Evolutionary conservation across 176 grass and related monocot species (phyloP).

Genomic region (Puya raimondii): DNA sequence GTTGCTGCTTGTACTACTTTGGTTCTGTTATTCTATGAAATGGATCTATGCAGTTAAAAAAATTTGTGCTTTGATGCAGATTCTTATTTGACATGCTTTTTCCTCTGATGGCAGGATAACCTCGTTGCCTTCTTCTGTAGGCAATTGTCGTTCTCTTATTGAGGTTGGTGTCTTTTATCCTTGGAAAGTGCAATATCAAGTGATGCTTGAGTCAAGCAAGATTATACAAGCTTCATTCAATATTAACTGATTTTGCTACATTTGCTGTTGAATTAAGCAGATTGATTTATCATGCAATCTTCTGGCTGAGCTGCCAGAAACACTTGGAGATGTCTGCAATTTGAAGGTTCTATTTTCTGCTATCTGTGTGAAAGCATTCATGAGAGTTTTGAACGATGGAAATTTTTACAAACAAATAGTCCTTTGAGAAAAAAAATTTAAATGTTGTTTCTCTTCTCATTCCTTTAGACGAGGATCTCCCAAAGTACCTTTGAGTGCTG

Average conservation of each 20-base stretch:
- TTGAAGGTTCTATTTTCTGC: constrained; percentile 55
- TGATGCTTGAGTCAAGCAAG: too few species aligned
- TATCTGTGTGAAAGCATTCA: constrained; percentile 14
- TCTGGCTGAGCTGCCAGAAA: constrained; percentile 60
- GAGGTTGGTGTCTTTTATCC: constrained; percentile 31
- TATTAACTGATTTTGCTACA: constrained; percentile 15
- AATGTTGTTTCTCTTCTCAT: too few species aligned
- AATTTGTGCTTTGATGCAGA: constrained; percentile 5
- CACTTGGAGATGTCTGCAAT: constrained; percentile 52
- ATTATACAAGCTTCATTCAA: not conserved
- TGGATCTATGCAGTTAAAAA: too few species aligned
- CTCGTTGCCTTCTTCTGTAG: constrained; percentile 61
- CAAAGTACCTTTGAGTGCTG: not conserved
- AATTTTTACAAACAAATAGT: too few species aligned
- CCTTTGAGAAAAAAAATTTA: too few species aligned
- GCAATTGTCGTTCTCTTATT: constrained; percentile 63
- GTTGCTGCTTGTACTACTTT: constrained; percentile 4
- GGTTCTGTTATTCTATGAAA: constrained; percentile 11
- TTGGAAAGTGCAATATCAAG: not conserved
- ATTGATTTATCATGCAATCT: constrained; percentile 83
- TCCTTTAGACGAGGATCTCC: too few species aligned
- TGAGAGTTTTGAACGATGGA: too few species aligned
- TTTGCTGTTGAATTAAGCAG: constrained; percentile 33
- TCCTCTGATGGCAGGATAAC: constrained; percentile 53
- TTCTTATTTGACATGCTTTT: constrained; percentile 12